Evolutionary conservation across 1,284 basidiomycete species (phyloP), one percentile per base, ranked within the genome.

Genomic region (Paramarasmius palmivorus): DNA sequence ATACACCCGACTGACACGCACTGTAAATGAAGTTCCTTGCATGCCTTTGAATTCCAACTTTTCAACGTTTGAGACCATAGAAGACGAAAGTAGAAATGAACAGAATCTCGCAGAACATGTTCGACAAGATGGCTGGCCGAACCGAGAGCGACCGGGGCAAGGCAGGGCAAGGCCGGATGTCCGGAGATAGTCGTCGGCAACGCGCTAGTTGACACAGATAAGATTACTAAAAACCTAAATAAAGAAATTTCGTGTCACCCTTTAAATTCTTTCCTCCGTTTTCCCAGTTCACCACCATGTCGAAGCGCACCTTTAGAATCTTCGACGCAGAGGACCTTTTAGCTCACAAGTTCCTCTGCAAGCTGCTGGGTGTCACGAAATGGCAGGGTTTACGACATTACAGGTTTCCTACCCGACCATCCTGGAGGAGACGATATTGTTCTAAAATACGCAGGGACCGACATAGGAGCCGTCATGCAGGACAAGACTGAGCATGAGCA

Each of bases 401-500:
- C 90, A 6, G 63, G 63, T 12, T 91, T 93, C 69, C 69, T 93
- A 17, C 68, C 80, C 54, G 92, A 93, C 73, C 92, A 94, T 68
- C 92, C 92, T 1, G 92, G 92, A 57, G 92, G 92, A 9, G 92
- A 94, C 69, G 92, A 93, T 63, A 70, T 90, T 59, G 83, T 95
- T 61, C 76, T 94, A 53, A 75, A 84, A 49, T 82, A 89, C 69
- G 94, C 92, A 2, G 95, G 94, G 34, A 83, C 86, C 71, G 93
- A 98, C 67, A 81, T 98, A 51, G 88, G 81, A 34, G 74, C 73
- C 17, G 76, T 87, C 57, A 98, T 99, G 96, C 82, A 82, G 64
- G 89, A 97, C 70, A 74, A 81, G 55, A 66, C 77, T n/a, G 86
- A 92, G 64, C 97, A 99, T 71, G 87, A 88, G n/a, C 97, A 99